A percentile compares a stretch with the other conserved stretches of the same genome.
Evolutionary conservation across 2,329 filamentous ascomycete species (phyloP).

Genomic region (Seiridium unicorne): DNA sequence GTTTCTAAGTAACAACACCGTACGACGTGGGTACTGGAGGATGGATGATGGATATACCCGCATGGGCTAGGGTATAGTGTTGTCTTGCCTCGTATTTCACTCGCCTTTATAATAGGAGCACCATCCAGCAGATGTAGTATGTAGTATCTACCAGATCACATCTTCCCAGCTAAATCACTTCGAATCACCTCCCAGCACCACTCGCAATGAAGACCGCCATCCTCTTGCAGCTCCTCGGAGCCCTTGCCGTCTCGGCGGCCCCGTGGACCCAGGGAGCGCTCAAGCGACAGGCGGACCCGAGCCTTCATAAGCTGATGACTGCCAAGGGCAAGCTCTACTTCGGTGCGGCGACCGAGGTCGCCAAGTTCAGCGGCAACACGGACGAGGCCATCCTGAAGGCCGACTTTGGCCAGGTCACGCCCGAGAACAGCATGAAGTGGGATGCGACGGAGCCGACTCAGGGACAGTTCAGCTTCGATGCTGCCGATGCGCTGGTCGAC

Average conservation of each 20-base stretch:
- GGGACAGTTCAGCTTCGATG: constrained; percentile 53
- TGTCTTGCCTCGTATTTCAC: too few species aligned
- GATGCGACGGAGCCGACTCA: constrained; percentile 41
- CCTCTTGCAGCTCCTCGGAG: not conserved
- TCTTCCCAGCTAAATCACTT: too few species aligned
- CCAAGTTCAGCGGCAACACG: constrained; percentile 44
- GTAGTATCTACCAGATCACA: too few species aligned
- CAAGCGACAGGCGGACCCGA: not conserved
- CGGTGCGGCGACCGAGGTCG: constrained; percentile 56
- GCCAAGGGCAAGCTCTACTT: constrained; percentile 65
- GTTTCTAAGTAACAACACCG: too few species aligned
- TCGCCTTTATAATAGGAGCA: too few species aligned
- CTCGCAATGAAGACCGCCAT: not conserved
- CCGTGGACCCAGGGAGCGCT: not conserved
- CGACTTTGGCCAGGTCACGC: constrained; percentile 64
- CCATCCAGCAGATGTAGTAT: too few species aligned
- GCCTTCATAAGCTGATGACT: constrained; percentile 54
- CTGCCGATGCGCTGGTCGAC: constrained; percentile 59
- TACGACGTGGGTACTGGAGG: too few species aligned
- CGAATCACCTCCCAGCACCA: not conserved
- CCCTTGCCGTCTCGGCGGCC: not conserved
- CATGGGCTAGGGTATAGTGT: too few species aligned
- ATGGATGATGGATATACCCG: too few species aligned
- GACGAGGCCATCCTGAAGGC: constrained; percentile 55
- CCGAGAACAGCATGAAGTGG: constrained; percentile 73